Base-by-base conservation (phyloP, 2,329 filamentous ascomycete genomes). In the Hypoxylon rubiginosum region DNA sequence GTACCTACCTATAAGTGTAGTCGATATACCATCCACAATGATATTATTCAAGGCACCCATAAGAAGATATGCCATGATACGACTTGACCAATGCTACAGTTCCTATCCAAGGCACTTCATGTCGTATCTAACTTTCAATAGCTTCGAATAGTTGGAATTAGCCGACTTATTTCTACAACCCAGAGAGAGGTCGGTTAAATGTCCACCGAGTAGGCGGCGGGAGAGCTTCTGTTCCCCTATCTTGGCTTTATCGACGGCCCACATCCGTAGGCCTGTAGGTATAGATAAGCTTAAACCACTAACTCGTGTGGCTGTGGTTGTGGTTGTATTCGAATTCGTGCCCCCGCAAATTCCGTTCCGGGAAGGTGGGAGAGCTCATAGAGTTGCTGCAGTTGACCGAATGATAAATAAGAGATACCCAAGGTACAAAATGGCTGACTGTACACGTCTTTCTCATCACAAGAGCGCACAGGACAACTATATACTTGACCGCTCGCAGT, bases 121-220 rank as follows among this genome's bases (percentile, higher is more conserved):
- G 26, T 28, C 26, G 7, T 28, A 7, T 4, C 26, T 28, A 7
- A 7, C 26, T 4, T 28, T 4, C 7, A 28, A 7, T 28, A 28
- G 7, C 26, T 28, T 28, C 17, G 39, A n/a, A 8, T 43, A 43
- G 15, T n/a, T 43, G 15, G 24, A 54, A 62, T 62, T 58, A 58
- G 53, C 58, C 58, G 56, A 52, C 26, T 46, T 8, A 26, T 30
- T 17, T 36, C 46, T 26, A 43, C 36, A 6, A 52, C 26, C 13
- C 2, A 7, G 7, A 19, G 13, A 41, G 45, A 19, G 7, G 19
- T 66, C 66, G 62, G 66, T 48, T 66, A 61, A 68, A 68, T 66
- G 24, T 43, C 36, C 24, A 61, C 59, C 56, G 63, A 64, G 46
- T 19, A 51, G 52, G 34, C 15, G 15, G 17, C 21, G 8, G 34